Percentiles rank a stretch among this genome's conserved stretches.
phyloP scores from a whole-genome alignment of 2,329 filamentous ascomycete species.

The Blastomyces emzantsi region DNA sequence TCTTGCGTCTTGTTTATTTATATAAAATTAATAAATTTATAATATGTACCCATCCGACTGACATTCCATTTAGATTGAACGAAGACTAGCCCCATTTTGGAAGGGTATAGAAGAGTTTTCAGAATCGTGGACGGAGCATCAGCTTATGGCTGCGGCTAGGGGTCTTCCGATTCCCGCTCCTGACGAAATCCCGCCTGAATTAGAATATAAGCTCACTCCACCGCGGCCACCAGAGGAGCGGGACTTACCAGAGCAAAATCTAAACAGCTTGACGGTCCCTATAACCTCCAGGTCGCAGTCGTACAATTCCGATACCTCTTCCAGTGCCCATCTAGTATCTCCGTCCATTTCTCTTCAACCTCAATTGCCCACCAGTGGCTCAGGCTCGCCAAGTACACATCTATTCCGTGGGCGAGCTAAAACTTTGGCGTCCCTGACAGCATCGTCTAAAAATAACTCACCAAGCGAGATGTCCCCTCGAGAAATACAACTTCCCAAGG shows the following conservation, averaged over 20 bases:
- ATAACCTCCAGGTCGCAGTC: slow-evolving; percentile 70
- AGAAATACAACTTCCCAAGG: slow-evolving; percentile 69
- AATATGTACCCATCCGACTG: slow-evolving; percentile 8
- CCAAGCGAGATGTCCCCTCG: slow-evolving; percentile 63
- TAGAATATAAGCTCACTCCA: slow-evolving; percentile 45
- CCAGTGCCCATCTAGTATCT: slow-evolving; percentile 54
- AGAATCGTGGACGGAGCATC: slow-evolving; percentile 84
- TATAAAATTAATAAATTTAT: background rate
- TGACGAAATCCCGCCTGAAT: slow-evolving; percentile 69
- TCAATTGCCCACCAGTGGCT: slow-evolving; percentile 42
- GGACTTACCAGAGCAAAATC: slow-evolving; percentile 48
- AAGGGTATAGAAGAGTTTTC: slow-evolving; percentile 83
- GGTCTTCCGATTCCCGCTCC: slow-evolving; percentile 75
- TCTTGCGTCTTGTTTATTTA: background rate
- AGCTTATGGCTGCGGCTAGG: slow-evolving; percentile 83
- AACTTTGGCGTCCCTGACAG: slow-evolving; percentile 74
- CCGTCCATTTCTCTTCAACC: slow-evolving; percentile 26
- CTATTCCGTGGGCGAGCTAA: slow-evolving; percentile 78
- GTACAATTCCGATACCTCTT: slow-evolving; percentile 63
- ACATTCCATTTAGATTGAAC: slow-evolving; percentile 64
- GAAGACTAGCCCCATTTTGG: slow-evolving; percentile 91
- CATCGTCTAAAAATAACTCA: slow-evolving; percentile 63
- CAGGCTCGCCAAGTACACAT: slow-evolving; percentile 41
- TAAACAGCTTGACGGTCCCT: slow-evolving; percentile 69
- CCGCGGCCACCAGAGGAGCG: slow-evolving; percentile 39